Conservation (phyloP, 768 basidiomycete genomes). For the Auriscalpium microsporum region DNA sequence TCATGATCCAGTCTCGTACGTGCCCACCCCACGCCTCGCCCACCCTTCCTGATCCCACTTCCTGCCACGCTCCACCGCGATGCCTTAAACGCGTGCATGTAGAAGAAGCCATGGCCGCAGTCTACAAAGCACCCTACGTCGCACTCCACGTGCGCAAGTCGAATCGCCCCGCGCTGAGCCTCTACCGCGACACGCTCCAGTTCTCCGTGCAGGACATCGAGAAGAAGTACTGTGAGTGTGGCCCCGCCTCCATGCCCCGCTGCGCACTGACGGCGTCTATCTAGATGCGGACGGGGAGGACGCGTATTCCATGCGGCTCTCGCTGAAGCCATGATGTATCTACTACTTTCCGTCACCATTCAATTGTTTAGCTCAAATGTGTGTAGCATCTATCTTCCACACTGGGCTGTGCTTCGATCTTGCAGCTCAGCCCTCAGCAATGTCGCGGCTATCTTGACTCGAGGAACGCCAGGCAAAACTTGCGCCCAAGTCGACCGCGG, state of each 20-base stretch:
- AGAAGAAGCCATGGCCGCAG: constrained; percentile 83
- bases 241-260: neutral
- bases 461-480: no score
- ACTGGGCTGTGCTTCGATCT: no score
- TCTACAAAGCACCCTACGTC: constrained; percentile 80
- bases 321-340: constrained; percentile 29
- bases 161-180: constrained; percentile 83
- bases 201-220: constrained; percentile 84
- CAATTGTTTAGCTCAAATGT: no score
- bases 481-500: no score
- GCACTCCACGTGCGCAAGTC: constrained; percentile 90
- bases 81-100: neutral
- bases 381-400: no score
- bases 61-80: no score
- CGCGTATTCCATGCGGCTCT: constrained; percentile 80
- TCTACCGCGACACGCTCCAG: constrained; percentile 85
- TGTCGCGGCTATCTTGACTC: no score
- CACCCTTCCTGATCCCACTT: no score
- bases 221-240: constrained; percentile 69
- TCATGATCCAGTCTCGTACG: constrained; percentile 91
- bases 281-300: constrained; percentile 91
- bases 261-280: neutral
- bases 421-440: no score
- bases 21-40: constrained; percentile 2
- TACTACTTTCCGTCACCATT: no score